phyloP scores from a whole-genome alignment of 148 eudicot genomes.

The Chenopodium formosanum region DNA sequence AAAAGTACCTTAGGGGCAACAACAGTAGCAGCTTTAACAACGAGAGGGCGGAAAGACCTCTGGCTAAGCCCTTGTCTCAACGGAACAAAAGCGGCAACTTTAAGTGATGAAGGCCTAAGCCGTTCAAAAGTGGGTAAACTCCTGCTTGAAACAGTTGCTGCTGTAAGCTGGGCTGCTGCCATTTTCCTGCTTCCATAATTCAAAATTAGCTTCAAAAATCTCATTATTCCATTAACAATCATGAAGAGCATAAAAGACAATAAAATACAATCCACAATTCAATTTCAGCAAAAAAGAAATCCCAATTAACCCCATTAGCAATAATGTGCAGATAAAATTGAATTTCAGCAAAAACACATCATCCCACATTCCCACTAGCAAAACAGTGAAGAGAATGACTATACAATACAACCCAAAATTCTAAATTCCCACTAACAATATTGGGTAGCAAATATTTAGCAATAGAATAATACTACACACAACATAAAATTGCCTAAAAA shows the following conservation, averaged over 20 bases:
- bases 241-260: not conserved
- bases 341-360: not conserved
- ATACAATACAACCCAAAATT: no score
- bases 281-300: not conserved
- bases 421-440: no score
- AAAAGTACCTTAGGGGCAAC: constrained; percentile 79
- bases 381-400: no score
- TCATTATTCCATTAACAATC: not conserved
- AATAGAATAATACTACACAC: not conserved
- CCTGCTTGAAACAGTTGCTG: constrained; percentile 49
- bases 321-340: not conserved
- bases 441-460: no score
- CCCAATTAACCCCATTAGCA: not conserved
- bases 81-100: constrained; percentile 41
- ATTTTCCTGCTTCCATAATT: constrained; percentile 36
- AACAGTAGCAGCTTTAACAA: constrained; percentile 81
- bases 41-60: constrained; percentile 56
- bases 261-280: not conserved
- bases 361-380: no score
- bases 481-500: not conserved
- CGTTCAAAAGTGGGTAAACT: constrained; percentile 58
- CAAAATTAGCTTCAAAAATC: not conserved
- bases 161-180: constrained; percentile 74
- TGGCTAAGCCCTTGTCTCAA: constrained; percentile 42
- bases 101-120: constrained; percentile 44